Evolutionary conservation across 2,329 filamentous ascomycete species (phyloP), one percentile per base, ranked within the genome.

Genomic region (Fonsecaea pedrosoi): DNA sequence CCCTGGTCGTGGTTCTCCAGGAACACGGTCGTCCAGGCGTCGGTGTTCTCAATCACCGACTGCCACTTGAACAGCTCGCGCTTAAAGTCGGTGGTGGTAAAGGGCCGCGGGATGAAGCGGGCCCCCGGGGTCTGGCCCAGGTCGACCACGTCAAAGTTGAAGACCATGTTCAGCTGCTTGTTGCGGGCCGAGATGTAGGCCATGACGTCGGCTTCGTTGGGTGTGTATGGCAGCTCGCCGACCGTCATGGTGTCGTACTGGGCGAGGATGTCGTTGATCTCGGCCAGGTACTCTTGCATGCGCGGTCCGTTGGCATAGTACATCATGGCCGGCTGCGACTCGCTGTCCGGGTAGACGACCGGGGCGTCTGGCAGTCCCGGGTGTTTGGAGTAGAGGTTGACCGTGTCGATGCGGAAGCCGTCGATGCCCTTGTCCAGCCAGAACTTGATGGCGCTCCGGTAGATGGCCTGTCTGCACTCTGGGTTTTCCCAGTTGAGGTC

Each of bases 401-500:
- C 86, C 0, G 87, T 87, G 74, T 91, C 88, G 71, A 90, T 83
- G 13, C 89, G 83, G 78, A 90, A 91, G 3, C 89, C 89, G 62
- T 89, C 86, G 0, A 92, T 87, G 2, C 90, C 90, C 18, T 84
- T 83, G 48, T 89, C 80, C 0, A 93, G 83, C 91, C 91, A 94
- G 74, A 92, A 94, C 50, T 84, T 83, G 85, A 92, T 90, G 0
- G 87, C 81, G 6, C 82, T 83, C 37, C 89, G 83, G 75, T 91
- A 90, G 30, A 92, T 86, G 6, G 89, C 90, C 37, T 83, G 77
- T 4, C 90, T 83, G 0, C 87, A 84, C 32, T 84, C 84, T 0
- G 81, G 78, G 64, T 88, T 90, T 73, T 92, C 89, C 90, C 90
- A 93, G 76, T 93, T 94, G 12, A 94, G 81, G 71, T 93, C 91